Evolutionary conservation across 768 basidiomycete genomes (phyloP), one percentile per base, ranked within the genome.

Genomic region (Termitomyces sp.): DNA sequence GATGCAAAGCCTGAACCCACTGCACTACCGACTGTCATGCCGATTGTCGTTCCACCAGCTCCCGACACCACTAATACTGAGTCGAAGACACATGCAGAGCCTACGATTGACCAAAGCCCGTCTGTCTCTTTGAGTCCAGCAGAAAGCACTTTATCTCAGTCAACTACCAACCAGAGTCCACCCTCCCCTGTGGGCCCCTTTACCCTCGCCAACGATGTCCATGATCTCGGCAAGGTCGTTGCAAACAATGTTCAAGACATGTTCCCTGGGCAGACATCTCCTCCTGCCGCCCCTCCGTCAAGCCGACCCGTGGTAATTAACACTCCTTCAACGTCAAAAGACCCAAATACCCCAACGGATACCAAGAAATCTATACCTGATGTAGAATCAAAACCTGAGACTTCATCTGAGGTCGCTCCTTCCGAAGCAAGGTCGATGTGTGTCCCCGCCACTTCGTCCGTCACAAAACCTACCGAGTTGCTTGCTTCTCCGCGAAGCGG

Each of bases 221-320:
- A 60, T 16, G 62, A 66, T 31, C 51, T 67, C 6, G 65, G 63
- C 7, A 58, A 65, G 51, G 61, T 65, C 27, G 63, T 66, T 12
- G 63, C 63, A 24, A 66, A 67, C n/a, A n/a, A n/a, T 22, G 66
- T 66, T 16, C 63, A 67, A 27, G 62, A 63, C 39, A 61, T 65
- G 60, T 67, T 67, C 49, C 65, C 67, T 0, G 65, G 62, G 11
- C 65, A 66, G 36, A 60, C 65, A 18, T 67, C 67, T 16, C 67
- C 67, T 6, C 37, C 66, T 18, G 47, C 51, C 4, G 42, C 54
- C 3, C 65, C 62, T 20, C 58, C 63, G 1, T 16, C 61, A 16
- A 61, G 54, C 48, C 51, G 62, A n/a, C 50, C 65, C 7, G 53
- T 65, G 55, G 54, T 54, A 15, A 8, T 60, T 3, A 58, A 62